These are phyloP conservation scores for Scheffersomyces coipomensis DNA, from an alignment of 805 yeast genomes.

Conservation along the genomic window DNA sequence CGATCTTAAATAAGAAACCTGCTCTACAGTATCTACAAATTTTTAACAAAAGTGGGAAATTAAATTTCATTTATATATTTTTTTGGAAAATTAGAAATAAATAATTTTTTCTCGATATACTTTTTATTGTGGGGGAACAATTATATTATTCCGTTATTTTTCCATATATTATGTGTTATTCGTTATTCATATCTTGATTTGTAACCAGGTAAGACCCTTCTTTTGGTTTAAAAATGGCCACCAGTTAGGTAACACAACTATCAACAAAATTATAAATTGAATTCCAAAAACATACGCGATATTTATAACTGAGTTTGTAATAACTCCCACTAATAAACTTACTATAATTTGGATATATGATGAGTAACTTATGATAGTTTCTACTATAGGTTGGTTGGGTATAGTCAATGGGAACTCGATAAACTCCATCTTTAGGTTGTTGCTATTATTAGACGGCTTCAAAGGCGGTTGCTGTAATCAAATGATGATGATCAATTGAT, in stretches of 20 bases:
- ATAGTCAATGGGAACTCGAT: conserved; percentile 12
- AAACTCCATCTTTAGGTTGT: not conserved
- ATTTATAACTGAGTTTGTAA: conserved; percentile 2
- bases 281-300: conserved; percentile 4
- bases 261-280: conserved; percentile 6
- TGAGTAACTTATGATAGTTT: conserved; percentile 2
- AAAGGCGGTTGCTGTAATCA: no score
- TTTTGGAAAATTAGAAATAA: not conserved
- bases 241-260: conserved; percentile 9
- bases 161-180: not conserved
- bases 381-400: conserved; percentile 9
- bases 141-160: not conserved
- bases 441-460: no score
- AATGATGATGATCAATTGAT: no score
- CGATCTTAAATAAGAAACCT: not conserved
- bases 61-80: not conserved
- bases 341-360: conserved; percentile 2
- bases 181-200: conserved; percentile 3
- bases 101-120: no score
- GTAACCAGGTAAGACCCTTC: conserved; percentile 8
- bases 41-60: no score
- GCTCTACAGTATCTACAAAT: no score
- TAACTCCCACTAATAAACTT: conserved; percentile 6
- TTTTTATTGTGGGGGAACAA: not conserved
- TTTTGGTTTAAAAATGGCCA: conserved; percentile 5